These are phyloP conservation scores for Cenchrus fungigraminus DNA, from an alignment of 176 grass and related monocot genomes.

Conservation along the genomic window DNA sequence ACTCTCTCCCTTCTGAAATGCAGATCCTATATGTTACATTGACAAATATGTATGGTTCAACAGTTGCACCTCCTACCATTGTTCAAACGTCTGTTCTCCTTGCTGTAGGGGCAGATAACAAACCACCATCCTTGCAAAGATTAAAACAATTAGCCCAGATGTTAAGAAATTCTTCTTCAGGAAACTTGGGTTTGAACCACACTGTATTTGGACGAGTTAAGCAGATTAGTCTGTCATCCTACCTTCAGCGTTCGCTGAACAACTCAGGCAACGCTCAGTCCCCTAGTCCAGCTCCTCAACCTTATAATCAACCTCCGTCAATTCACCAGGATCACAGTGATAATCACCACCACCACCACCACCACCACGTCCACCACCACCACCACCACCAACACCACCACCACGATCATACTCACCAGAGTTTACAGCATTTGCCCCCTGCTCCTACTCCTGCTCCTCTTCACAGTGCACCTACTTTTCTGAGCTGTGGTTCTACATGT, in stretches of 20 bases:
- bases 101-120: conserved; percentile 54
- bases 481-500: conserved; percentile 30
- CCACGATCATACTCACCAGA: conserved; percentile 45
- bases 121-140: conserved; percentile 55
- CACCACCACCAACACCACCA: conserved; percentile 40
- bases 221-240: conserved; percentile 74
- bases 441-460: conserved; percentile 46
- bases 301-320: conserved; percentile 41
- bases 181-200: conserved; percentile 80
- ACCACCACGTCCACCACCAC: conserved; percentile 48
- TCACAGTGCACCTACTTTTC: conserved; percentile 19
- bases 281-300: conserved; percentile 58
- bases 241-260: conserved; percentile 72
- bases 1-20: conserved; percentile 30
- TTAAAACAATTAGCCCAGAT: conserved; percentile 77
- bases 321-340: conserved; percentile 46
- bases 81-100: conserved; percentile 72
- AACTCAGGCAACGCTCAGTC: conserved; percentile 44
- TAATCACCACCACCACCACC: conserved; percentile 50
- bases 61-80: conserved; percentile 56
- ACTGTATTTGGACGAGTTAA: conserved; percentile 88
- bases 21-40: conserved; percentile 79
- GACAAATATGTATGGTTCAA: conserved; percentile 80
- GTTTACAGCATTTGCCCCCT: conserved; percentile 42
- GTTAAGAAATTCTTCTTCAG: conserved; percentile 64